Evolutionary conservation across 441 rosid genomes (phyloP).

Genomic region (Gossypium schwendimanii): DNA sequence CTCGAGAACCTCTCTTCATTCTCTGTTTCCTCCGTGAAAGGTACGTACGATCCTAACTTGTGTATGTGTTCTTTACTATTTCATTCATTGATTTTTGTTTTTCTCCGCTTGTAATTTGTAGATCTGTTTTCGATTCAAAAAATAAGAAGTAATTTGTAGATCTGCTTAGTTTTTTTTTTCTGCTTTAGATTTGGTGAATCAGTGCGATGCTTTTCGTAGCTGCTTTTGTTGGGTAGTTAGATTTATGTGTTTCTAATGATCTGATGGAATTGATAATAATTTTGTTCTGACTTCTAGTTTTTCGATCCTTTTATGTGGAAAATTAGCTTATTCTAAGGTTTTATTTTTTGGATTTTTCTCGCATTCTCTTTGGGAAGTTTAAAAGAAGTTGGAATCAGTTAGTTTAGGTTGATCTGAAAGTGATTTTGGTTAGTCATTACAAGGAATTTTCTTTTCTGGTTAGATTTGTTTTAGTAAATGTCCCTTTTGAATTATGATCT

Average conservation of each 20-base stretch:
- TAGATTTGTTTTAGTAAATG: not conserved
- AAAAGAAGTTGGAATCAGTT: not conserved
- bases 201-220: not conserved
- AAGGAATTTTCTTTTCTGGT: not conserved
- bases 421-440: not conserved
- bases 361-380: not conserved
- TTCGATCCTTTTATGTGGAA: not conserved
- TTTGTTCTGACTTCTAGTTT: not conserved
- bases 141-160: not conserved
- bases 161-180: not conserved
- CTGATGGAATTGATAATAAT: not conserved
- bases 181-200: not conserved
- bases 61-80: not conserved
- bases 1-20: not conserved
- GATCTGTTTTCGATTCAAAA: conserved; percentile 3
- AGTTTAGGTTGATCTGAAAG: not conserved
- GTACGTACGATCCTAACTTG: conserved; percentile 5
- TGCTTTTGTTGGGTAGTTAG: not conserved
- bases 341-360: not conserved
- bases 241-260: not conserved
- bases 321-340: not conserved
- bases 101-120: not conserved
- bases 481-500: not conserved
- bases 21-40: not conserved
- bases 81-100: not conserved